Conservation (phyloP, 2,329 filamentous ascomycete species). For the Neopestalotiopsis clavispora region DNA sequence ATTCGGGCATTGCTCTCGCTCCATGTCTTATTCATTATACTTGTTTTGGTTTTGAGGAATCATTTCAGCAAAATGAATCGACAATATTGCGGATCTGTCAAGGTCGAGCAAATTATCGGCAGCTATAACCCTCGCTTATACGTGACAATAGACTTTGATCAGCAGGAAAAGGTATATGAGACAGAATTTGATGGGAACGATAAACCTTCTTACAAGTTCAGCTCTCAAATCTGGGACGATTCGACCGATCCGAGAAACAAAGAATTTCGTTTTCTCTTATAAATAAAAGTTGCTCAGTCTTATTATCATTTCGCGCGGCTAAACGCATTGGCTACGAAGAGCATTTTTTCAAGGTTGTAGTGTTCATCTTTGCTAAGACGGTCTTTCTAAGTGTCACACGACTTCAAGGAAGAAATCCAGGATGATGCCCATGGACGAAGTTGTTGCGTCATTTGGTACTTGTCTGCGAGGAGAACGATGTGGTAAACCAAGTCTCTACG, state of each 20-base stretch:
- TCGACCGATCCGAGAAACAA: slow-evolving; percentile 3
- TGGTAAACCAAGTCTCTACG: no score
- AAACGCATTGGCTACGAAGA: neutral
- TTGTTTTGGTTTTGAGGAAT: neutral
- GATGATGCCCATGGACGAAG: neutral
- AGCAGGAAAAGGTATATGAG: slow-evolving; percentile 2
- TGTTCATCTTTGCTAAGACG: neutral
- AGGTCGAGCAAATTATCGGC: neutral
- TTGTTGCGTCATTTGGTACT: no score
- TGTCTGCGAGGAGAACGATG: no score
- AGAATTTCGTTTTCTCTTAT: neutral
- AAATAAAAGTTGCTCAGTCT: neutral
- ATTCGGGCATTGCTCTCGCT: neutral
- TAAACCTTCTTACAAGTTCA: neutral
- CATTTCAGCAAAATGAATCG: neutral
- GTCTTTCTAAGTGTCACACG: neutral
- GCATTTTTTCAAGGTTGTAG: neutral
- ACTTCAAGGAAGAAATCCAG: neutral
- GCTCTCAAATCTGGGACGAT: neutral
- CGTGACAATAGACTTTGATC: slow-evolving; percentile 2
- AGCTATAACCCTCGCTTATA: neutral
- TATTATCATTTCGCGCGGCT: neutral
- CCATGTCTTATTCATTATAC: neutral
- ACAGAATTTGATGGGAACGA: neutral
- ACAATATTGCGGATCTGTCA: neutral